phyloP scores from a whole-genome alignment of 768 basidiomycete genomes.

The Floccularia luteovirens region DNA sequence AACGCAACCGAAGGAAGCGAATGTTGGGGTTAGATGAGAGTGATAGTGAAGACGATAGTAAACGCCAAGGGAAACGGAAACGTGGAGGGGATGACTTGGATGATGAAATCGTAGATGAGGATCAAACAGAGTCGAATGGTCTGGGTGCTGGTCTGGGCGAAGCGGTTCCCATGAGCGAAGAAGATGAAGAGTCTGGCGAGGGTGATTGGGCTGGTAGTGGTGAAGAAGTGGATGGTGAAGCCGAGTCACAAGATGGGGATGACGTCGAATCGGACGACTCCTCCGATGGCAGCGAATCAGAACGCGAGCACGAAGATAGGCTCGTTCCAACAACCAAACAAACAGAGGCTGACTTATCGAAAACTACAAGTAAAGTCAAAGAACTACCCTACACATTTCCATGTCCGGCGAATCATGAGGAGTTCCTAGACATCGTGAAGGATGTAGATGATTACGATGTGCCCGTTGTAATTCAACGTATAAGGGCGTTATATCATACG shows the following conservation, averaged over 20 bases:
- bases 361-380: constrained; percentile 25
- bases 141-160: constrained; percentile 32
- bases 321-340: constrained; percentile 17
- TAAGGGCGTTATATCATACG: constrained; percentile 86
- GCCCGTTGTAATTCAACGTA: constrained; percentile 79
- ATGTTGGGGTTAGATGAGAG: constrained; percentile 80
- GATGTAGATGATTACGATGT: constrained; percentile 66
- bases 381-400: constrained; percentile 92
- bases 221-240: constrained; percentile 26
- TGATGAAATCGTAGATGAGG: constrained; percentile 67
- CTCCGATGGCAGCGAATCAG: constrained; percentile 24
- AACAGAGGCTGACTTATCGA: constrained; percentile 24
- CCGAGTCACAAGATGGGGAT: no score
- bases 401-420: constrained; percentile 81
- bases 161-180: constrained; percentile 24
- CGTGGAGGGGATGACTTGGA: constrained; percentile 83
- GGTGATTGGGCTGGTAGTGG: constrained; percentile 11
- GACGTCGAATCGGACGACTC: constrained; percentile 24
- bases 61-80: constrained; percentile 37
- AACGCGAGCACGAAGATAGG: constrained; percentile 39
- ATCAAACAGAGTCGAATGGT: constrained; percentile 30
- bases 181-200: constrained; percentile 16
- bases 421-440: constrained; percentile 80
- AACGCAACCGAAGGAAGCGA: constrained; percentile 65
- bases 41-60: constrained; percentile 54